Evolutionary conservation across 2,329 filamentous ascomycete genomes (phyloP), one percentile per base, ranked within the genome.

Genomic region (Dothistroma septosporum): DNA sequence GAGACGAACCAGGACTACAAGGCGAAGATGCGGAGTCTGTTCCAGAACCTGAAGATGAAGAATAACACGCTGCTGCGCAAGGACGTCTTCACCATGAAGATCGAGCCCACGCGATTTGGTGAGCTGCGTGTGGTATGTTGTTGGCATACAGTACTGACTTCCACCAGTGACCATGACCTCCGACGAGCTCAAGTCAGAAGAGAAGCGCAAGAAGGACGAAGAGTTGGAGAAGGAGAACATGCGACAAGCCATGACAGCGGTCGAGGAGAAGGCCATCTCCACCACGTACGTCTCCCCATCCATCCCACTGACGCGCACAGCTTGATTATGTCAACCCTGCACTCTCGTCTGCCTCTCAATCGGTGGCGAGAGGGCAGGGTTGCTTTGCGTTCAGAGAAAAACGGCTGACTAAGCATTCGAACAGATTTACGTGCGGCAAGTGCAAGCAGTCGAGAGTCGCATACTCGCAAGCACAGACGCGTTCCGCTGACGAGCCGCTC

Each of bases 401-500:
- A 53, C 46, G 24, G 56, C 55, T 65, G 53, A 64, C 64, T 64
- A 66, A 67, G 57, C 55, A 47, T 19, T 19, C 92, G 88, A 74
- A 47, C 74, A 90, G 88, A 60, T 83, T 97, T 72, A 88, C 91
- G 77, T 99, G 94, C 79, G 86, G 91, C 72, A 92, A 92, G 76
- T 99, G 94, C 78, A 90, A 90, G 70, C 84, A 96, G 83, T 92
- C 90, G 81, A 92, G 91, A 82, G 94, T 97, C 73, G 92, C 89
- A 76, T 99, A 99, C 78, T 91, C 86, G 53, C 94, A 99, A 79
- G 94, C 94, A 4, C 94, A 99, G 82, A 99, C 94, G 16, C 85
- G 94, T 66, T 90, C 86, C 79, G 94, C 94, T 67, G 94, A 99
- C 84, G 94, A 97, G 79, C 93, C 93, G 66, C 82, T 83, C 79